These are phyloP conservation scores for Phytopythium litorale DNA, from an alignment of 352 stramenopile species.

Conservation along the genomic window DNA sequence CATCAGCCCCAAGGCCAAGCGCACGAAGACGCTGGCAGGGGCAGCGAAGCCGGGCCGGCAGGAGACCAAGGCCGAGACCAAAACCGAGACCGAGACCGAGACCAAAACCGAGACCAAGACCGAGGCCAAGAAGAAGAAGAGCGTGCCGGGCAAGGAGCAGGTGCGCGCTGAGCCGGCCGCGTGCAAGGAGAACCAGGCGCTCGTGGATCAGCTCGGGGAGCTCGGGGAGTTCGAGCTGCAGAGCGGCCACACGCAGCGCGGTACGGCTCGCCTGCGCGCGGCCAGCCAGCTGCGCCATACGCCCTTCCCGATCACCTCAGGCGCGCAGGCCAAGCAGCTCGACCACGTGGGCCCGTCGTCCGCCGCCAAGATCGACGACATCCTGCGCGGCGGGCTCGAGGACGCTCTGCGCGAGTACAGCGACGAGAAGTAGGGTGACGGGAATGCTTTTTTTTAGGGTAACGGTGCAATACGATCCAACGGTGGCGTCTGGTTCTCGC, in stretches of 20 bases:
- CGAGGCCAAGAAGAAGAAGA: slow-evolving; percentile 21
- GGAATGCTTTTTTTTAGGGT: slow-evolving; percentile 14
- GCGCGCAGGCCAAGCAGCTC: slow-evolving; percentile 47
- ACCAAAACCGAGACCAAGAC: neutral
- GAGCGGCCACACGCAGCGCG: slow-evolving; percentile 42
- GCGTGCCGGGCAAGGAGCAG: slow-evolving; percentile 34
- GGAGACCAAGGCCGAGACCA: neutral
- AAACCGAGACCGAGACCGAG: neutral
- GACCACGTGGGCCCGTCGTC: slow-evolving; percentile 40
- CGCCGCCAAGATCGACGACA: slow-evolving; percentile 55
- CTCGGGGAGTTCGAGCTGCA: slow-evolving; percentile 57
- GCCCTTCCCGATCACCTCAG: slow-evolving; percentile 43
- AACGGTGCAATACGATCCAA: neutral
- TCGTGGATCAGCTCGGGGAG: slow-evolving; percentile 56
- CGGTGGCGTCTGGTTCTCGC: neutral
- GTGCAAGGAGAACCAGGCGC: slow-evolving; percentile 43
- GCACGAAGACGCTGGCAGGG: neutral
- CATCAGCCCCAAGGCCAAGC: slow-evolving; percentile 17
- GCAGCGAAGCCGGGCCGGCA: too few relatives aligned
- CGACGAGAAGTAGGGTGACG: slow-evolving; percentile 14
- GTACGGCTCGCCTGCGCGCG: slow-evolving; percentile 49
- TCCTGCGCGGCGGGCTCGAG: slow-evolving; percentile 47
- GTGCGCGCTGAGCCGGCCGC: slow-evolving; percentile 31
- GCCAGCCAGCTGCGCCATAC: slow-evolving; percentile 49
- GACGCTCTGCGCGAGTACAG: slow-evolving; percentile 52